Conservation (phyloP, 305 asterid genomes). For the Ilex paraguariensis region DNA sequence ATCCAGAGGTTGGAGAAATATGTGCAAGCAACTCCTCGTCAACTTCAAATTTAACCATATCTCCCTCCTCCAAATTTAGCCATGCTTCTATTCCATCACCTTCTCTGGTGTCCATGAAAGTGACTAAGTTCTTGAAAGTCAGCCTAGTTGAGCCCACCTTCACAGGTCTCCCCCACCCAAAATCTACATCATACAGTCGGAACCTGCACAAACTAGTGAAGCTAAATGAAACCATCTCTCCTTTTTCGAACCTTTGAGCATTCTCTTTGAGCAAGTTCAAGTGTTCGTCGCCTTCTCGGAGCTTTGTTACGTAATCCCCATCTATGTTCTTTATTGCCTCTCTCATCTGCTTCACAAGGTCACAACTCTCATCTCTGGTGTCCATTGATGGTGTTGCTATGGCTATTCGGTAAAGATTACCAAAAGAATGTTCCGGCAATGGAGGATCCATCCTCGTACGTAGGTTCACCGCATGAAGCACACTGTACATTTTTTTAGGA, state of each 20-base stretch:
- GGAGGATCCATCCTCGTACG: neutral
- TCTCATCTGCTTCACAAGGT: neutral
- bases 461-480: neutral
- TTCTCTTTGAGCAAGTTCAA: neutral
- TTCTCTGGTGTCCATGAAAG: slow-evolving; percentile 26
- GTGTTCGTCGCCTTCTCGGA: neutral
- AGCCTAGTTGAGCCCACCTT: slow-evolving; percentile 41
- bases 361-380: neutral
- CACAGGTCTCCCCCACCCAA: slow-evolving; percentile 18
- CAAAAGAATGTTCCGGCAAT: neutral
- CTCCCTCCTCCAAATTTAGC: slow-evolving; percentile 33
- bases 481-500: neutral
- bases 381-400: neutral
- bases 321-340: neutral
- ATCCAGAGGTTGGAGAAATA: neutral
- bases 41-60: slow-evolving; percentile 43
- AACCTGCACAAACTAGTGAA: slow-evolving; percentile 3
- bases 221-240: neutral
- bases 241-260: neutral
- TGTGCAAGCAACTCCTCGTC: slow-evolving; percentile 32
- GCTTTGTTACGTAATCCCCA: neutral
- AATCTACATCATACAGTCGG: neutral
- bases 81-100: slow-evolving; percentile 52
- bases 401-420: neutral
- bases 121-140: slow-evolving; percentile 32